phyloP scores from a whole-genome alignment of 768 basidiomycete species.

The Neoboletus brunneissimus region DNA sequence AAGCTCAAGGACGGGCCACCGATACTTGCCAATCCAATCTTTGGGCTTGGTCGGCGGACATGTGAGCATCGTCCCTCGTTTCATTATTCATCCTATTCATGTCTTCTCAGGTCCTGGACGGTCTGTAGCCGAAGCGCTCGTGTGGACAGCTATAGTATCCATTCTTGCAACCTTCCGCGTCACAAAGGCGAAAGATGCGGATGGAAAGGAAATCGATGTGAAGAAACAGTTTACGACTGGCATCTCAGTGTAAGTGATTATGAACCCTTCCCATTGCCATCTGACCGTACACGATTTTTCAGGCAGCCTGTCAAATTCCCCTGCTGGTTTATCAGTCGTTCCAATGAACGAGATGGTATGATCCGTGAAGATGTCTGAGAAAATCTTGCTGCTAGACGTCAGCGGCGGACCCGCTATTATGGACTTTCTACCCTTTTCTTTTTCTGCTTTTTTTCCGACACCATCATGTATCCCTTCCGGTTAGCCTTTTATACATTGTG shows the following conservation, averaged over 20 bases:
- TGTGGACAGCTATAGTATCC: slow-evolving; percentile 23
- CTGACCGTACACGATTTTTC: neutral
- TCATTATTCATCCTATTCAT: neutral
- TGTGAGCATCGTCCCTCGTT: slow-evolving; percentile 4
- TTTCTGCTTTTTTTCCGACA: neutral
- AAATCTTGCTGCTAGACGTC: too few relatives aligned
- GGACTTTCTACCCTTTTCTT: neutral
- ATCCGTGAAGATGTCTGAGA: slow-evolving; percentile 5
- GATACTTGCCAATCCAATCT: slow-evolving; percentile 20
- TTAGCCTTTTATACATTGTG: neutral
- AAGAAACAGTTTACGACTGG: slow-evolving; percentile 23
- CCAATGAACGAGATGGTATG: neutral
- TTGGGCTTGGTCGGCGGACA: slow-evolving; percentile 26
- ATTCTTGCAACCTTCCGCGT: slow-evolving; percentile 23
- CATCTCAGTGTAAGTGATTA: slow-evolving; percentile 16
- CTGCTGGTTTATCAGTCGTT: slow-evolving; percentile 23
- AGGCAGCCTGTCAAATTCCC: slow-evolving; percentile 25
- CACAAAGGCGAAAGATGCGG: slow-evolving; percentile 21
- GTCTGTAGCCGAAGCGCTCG: slow-evolving; percentile 20
- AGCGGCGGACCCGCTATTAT: neutral
- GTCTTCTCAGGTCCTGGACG: slow-evolving; percentile 17
- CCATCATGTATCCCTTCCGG: neutral
- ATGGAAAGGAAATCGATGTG: slow-evolving; percentile 22
- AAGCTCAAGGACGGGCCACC: slow-evolving; percentile 7
- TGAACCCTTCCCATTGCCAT: neutral